These are phyloP conservation scores for Phellopilus nigrolimitatus DNA, from an alignment of 1,284 basidiomycete species.

Conservation along the genomic window DNA sequence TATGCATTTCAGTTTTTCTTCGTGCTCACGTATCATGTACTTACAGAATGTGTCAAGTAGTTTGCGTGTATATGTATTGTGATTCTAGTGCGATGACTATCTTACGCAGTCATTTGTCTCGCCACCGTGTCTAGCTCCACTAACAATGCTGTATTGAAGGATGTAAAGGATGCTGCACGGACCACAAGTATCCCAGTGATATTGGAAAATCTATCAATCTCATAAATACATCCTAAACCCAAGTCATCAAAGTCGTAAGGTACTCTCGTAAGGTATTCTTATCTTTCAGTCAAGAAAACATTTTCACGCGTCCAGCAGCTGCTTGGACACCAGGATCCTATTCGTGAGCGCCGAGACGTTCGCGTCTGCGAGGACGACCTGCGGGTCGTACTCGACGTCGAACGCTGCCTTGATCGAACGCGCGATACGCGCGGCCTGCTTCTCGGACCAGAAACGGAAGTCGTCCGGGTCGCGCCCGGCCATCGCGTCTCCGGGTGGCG, in stretches of 20 bases:
- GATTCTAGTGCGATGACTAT: no score
- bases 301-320: constrained; percentile 43
- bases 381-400: constrained; percentile 81
- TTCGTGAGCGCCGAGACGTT: constrained; percentile 81
- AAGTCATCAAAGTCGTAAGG: no score
- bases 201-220: no score
- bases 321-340: constrained; percentile 78
- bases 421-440: constrained; percentile 86
- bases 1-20: background rate
- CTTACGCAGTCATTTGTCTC: no score
- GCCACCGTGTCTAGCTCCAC: no score
- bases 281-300: background rate
- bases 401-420: constrained; percentile 76
- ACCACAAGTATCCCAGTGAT: no score
- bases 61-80: no score
- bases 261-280: no score
- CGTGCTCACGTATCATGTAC: background rate
- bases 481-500: constrained; percentile 26
- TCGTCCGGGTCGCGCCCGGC: constrained; percentile 76
- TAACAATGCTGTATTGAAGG: no score
- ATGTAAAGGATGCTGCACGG: no score
- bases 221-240: no score
- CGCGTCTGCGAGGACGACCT: constrained; percentile 91
- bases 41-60: no score
- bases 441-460: constrained; percentile 89